Evolutionary conservation across 176 grass and related monocot species (phyloP).

Genomic region (Paspalum notatum): DNA sequence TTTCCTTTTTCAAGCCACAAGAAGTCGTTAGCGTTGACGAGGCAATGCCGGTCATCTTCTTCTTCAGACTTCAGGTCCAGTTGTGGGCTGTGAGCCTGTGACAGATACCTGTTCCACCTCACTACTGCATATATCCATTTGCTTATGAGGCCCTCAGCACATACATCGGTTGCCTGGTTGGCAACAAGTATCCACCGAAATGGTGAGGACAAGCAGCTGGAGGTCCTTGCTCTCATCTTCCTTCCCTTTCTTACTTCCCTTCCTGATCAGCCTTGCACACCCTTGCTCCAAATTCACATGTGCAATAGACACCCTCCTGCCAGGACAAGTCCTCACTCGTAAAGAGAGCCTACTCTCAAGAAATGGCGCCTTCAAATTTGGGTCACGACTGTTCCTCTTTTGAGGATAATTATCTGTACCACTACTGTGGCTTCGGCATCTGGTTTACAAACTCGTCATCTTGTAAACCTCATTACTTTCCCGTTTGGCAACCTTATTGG

Average conservation of each 20-base stretch:
- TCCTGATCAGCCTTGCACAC: constrained; percentile 1
- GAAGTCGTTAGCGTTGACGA: no score
- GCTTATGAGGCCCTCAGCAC: no score
- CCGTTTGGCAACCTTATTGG: not conserved
- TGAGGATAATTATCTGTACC: not conserved
- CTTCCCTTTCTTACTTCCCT: not conserved
- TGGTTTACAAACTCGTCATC: constrained; percentile 4
- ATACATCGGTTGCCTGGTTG: not conserved
- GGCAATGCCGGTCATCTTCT: no score
- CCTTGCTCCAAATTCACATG: not conserved
- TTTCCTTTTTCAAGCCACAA: no score
- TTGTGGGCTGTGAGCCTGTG: no score
- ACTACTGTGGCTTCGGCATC: not conserved
- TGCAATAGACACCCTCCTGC: constrained; percentile 30
- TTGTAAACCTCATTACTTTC: not conserved
- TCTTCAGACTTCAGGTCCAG: no score
- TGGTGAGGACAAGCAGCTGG: not conserved
- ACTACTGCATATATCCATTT: no score
- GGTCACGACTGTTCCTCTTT: not conserved
- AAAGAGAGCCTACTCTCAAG: constrained; percentile 22
- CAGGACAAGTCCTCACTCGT: constrained; percentile 26
- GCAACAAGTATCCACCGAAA: not conserved
- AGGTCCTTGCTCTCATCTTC: not conserved
- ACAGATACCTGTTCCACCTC: no score
- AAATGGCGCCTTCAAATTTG: constrained; percentile 17